phyloP scores from a whole-genome alignment of 106 monocot genomes.

The Dioscorea alata region DNA sequence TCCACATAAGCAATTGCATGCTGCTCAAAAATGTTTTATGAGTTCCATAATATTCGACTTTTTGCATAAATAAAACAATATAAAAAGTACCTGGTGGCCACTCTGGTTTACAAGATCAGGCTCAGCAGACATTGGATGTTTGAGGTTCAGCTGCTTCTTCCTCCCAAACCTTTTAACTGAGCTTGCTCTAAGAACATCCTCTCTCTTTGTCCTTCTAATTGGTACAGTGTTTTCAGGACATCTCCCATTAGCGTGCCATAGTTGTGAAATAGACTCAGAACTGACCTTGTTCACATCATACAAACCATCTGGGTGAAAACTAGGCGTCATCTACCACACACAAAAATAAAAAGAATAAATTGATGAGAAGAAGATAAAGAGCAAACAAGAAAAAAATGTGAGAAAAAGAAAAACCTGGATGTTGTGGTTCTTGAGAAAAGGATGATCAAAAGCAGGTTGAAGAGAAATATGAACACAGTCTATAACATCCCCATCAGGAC shows the following conservation, averaged over 20 bases:
- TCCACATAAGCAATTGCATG: constrained; percentile 61
- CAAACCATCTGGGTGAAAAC: constrained; percentile 56
- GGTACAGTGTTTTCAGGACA: constrained; percentile 82
- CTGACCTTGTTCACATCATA: constrained; percentile 38
- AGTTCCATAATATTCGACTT: too few relatives aligned
- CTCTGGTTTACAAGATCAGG: constrained; percentile 58
- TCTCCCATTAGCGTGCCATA: constrained; percentile 70
- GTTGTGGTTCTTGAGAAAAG: constrained; percentile 65
- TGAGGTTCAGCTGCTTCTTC: constrained; percentile 50
- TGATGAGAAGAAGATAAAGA: too few relatives aligned
- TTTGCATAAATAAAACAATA: neutral
- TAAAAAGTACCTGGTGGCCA: constrained; percentile 65
- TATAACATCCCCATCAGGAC: constrained; percentile 72
- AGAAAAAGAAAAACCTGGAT: constrained; percentile 28
- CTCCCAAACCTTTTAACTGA: constrained; percentile 61
- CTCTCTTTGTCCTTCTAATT: constrained; percentile 69
- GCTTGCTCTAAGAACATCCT: constrained; percentile 74
- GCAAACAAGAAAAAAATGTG: too few relatives aligned
- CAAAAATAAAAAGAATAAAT: too few relatives aligned
- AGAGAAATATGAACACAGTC: constrained; percentile 65
- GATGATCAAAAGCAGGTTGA: constrained; percentile 82
- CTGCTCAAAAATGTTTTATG: constrained; percentile 11
- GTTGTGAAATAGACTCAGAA: constrained; percentile 28
- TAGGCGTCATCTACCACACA: constrained; percentile 55
- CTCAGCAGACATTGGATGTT: constrained; percentile 45